Evolutionary conservation across 1,284 basidiomycete genomes (phyloP).

Genomic region (Austroboletus niveus): DNA sequence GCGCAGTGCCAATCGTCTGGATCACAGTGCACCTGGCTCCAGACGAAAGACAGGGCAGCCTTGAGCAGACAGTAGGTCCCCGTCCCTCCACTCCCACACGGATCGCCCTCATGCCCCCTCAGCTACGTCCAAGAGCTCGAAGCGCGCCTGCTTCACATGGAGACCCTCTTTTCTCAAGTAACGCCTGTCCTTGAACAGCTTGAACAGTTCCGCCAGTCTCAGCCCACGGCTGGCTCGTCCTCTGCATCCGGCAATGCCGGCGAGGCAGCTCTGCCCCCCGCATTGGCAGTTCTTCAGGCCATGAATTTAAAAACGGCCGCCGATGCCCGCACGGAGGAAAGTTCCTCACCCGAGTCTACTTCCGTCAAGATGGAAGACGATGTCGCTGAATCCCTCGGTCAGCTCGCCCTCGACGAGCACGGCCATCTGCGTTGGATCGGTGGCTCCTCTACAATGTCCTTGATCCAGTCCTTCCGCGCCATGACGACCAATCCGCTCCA

Average conservation of each 20-base stretch:
- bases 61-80: slow-evolving; percentile 76
- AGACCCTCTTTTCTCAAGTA: slow-evolving; percentile 73
- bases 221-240: slow-evolving; percentile 30
- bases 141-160: slow-evolving; percentile 80
- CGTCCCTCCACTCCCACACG: slow-evolving; percentile 8
- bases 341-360: slow-evolving; percentile 39
- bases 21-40: slow-evolving; percentile 79
- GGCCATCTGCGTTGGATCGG: slow-evolving; percentile 92
- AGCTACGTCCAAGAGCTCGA: slow-evolving; percentile 89
- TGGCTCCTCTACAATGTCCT: slow-evolving; percentile 85
- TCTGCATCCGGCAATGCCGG: slow-evolving; percentile 30
- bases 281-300: slow-evolving; percentile 41
- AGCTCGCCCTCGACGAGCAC: slow-evolving; percentile 84
- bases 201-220: slow-evolving; percentile 48
- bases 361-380: slow-evolving; percentile 67
- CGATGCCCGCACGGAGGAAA: slow-evolving; percentile 31
- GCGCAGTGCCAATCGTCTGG: slow-evolving; percentile 72
- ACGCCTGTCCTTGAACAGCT: slow-evolving; percentile 73
- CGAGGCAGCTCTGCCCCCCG: slow-evolving; percentile 34
- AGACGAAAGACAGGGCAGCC: slow-evolving; percentile 83
- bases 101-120: slow-evolving; percentile 19
- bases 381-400: slow-evolving; percentile 78
- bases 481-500: slow-evolving; percentile 71
- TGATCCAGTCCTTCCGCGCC: slow-evolving; percentile 84
- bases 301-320: slow-evolving; percentile 41